These are phyloP conservation scores for Globisporangium acanthophoron DNA, from an alignment of 352 stramenopile genomes.

Conservation along the genomic window DNA sequence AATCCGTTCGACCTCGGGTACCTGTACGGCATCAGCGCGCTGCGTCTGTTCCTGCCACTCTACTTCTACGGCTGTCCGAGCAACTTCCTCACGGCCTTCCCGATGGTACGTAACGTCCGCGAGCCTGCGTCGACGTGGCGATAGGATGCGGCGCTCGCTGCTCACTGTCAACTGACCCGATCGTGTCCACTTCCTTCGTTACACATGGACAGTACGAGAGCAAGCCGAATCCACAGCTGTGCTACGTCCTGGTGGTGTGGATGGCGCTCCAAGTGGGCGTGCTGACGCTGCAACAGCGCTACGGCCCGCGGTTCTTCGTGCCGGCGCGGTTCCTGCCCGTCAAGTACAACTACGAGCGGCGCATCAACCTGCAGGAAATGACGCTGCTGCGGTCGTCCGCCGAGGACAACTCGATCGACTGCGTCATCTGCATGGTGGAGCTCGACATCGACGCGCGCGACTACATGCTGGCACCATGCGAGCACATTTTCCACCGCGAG, in stretches of 20 bases:
- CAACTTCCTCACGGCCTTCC: conserved; percentile 90
- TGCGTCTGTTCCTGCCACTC: conserved; percentile 92
- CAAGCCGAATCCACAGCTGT: conserved; percentile 59
- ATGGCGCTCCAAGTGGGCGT: conserved; percentile 90
- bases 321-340: conserved; percentile 92
- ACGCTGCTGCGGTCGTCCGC: conserved; percentile 48
- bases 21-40: conserved; percentile 92
- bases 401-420: conserved; percentile 70
- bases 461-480: conserved; percentile 96
- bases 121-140: not conserved
- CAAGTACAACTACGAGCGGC: conserved; percentile 97
- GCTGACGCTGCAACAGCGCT: conserved; percentile 89
- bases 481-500: conserved; percentile 94
- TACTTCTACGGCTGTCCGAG: conserved; percentile 94
- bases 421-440: conserved; percentile 86
- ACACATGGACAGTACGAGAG: conserved; percentile 49
- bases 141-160: too few species aligned
- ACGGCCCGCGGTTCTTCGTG: conserved; percentile 94
- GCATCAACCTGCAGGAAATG: conserved; percentile 62
- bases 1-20: conserved; percentile 94
- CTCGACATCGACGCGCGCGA: conserved; percentile 71
- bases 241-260: conserved; percentile 85
- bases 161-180: too few species aligned
- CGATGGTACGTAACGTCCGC: conserved; percentile 46
- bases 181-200: too few species aligned